Evolutionary conservation across 495 filamentous ascomycete species (phyloP).

Genomic region (Podospora tetraspora): DNA sequence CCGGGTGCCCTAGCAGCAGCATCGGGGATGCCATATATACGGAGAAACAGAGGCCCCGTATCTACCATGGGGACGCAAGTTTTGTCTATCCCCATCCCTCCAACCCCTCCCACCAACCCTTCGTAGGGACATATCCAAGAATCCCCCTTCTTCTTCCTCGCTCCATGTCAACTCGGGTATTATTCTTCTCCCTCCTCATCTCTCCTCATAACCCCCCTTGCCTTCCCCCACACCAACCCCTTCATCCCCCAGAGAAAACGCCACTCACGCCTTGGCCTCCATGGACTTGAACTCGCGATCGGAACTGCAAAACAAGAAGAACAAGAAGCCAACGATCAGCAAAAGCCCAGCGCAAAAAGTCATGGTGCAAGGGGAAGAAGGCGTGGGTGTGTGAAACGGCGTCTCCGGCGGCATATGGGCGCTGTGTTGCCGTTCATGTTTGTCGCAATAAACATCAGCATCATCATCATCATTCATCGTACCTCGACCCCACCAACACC

Average conservation of each 20-base stretch:
- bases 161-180: background rate
- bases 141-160: background rate
- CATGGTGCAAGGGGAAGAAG: background rate
- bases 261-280: conserved; percentile 2
- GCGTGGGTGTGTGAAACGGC: background rate
- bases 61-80: conserved; percentile 7
- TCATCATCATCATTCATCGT: conserved; percentile 12
- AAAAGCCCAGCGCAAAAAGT: background rate
- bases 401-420: background rate
- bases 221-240: background rate
- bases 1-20: background rate
- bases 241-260: background rate
- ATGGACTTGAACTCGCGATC: conserved; percentile 4
- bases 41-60: background rate
- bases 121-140: too few species aligned
- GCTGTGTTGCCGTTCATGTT: background rate
- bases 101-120: too few species aligned
- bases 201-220: background rate
- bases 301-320: conserved; percentile 1
- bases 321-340: background rate
- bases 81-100: background rate
- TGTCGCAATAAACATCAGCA: background rate
- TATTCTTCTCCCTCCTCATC: background rate
- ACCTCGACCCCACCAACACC: conserved; percentile 14
- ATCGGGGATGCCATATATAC: background rate